Evolutionary conservation across 805 yeast species (phyloP), one percentile per base, ranked within the genome.

Genomic region (Kodamaea kaohsiungensis): DNA sequence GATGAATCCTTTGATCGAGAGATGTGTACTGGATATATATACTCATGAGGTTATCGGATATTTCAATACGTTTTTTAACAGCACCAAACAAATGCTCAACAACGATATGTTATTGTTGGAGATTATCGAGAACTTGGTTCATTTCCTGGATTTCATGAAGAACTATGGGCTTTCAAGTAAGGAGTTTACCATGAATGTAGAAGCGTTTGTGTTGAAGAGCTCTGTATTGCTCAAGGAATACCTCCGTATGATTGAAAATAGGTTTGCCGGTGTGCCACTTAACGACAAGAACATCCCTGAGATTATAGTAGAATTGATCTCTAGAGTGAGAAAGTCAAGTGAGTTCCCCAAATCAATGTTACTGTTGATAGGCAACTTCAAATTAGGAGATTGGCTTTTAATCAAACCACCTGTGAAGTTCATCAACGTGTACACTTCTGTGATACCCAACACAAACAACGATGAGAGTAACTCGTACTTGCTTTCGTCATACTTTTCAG

Each of bases 271-370:
- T n/a, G 64, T 83, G 53, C 63, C 87, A 40, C 87, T 90, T 9
- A 78, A 79, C 47, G 97, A 90, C 57, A 81, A 80, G 60, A 88
- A 89, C 51, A 82, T 90, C 46, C 80, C 88, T 43, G 91, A 86
- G 61, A 78, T 84, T 13, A 86, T 89, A 0, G 85, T 86, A n/a
- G 93, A 88, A 54, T 71, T 85, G 7, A 82, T 89, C 74, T 83
- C 91, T 0, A 78, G 84, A 55, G 71, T 91, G 50, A 77, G 90
- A 46, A 82, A 83, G 51, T 74, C 89, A 35, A 78, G 88, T 27
- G 90, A 85, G 54, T 86, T 83, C 64, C 76, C 78, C 48, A 76
- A 75, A 12, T 84, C 88, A 15, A 78, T 85, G 19, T 46, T 66
- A 12, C 68, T 70, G 30, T 79, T 85, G 3, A 82, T 90, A 54